These are phyloP conservation scores for Penicillium dipodomyicola DNA, from an alignment of 495 filamentous ascomycete species.

Conservation along the genomic window DNA sequence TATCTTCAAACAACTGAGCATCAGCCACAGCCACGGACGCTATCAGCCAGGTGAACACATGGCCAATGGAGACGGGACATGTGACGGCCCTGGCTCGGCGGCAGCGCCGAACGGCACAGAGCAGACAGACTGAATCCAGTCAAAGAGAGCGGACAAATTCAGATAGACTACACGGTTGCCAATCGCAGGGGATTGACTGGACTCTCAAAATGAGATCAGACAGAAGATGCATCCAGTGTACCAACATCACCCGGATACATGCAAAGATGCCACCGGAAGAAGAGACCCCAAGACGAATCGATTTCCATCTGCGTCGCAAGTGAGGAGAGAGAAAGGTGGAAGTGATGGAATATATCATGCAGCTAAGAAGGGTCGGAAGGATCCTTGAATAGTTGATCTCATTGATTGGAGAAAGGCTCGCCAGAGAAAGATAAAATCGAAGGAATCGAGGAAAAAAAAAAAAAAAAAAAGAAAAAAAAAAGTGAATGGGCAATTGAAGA, in stretches of 20 bases:
- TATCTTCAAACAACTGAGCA: constrained; percentile 11
- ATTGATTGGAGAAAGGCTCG: constrained; percentile 8
- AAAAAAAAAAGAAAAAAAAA: constrained; percentile 19
- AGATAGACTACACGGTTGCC: constrained; percentile 20
- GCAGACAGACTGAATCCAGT: background rate
- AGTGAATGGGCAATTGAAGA: constrained; percentile 17
- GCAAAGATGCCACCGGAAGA: background rate
- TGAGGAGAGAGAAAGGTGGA: background rate
- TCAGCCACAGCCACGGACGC: background rate
- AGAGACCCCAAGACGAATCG: background rate
- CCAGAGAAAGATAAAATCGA: constrained; percentile 6
- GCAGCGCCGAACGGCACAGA: background rate
- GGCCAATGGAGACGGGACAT: background rate
- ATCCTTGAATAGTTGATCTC: constrained; percentile 10
- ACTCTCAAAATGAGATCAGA: constrained; percentile 2
- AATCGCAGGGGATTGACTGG: background rate
- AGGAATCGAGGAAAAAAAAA: constrained; percentile 4
- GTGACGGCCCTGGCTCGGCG: background rate
- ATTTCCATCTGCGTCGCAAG: background rate
- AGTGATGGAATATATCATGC: background rate
- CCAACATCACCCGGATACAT: constrained; percentile 3
- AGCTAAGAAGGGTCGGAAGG: constrained; percentile 2
- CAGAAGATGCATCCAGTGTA: background rate
- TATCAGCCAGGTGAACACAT: constrained; percentile 1
- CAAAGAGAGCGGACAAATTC: constrained; percentile 10